Base-by-base conservation (phyloP, 192 early-diverging fungal genomes). In the Coemansia furcata region DNA sequence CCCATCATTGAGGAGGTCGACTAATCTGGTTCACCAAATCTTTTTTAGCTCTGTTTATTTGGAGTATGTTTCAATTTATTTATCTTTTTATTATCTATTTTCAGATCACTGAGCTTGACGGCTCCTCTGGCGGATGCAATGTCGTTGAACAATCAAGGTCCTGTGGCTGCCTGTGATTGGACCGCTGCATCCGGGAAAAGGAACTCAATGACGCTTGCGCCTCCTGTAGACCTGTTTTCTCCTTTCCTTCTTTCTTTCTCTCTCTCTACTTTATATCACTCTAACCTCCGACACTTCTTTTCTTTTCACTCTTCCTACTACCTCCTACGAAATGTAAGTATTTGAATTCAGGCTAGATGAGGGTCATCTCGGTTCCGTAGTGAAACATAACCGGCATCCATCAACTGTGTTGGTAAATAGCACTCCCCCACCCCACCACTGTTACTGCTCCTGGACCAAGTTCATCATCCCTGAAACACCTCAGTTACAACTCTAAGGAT, bases 1-100 rank as follows among this genome's bases (percentile, higher is more conserved):
- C 89, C 89, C 38, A 87, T 85, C 70, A 87, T 90, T 40, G 89
- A 90, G 84, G 89, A 90, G 83, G 89, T 90, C 81, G 89, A 90
- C 73, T 90, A 90, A 89, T 77, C 68, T 8, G 33, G 23, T 58
- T 42, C 19, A 9, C 62, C 33, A 19, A 32, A n/a, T 12, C 62
- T 43, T 32, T 44, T 32, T 62, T 44, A 50, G 19, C 46, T 21
- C 46, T 5, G 19, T 47, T 21, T 10, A 3, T 14, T 6, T 21
- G 46, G 46, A 21, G 46, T 47, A 46, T 46, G 46, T 47, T 47
- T 23, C n/a, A 47, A 47, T 21, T 21, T 47, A 47, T 21, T 21
- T 47, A 40, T 40, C 14, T 47, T 11, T n/a, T n/a, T n/a, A n/a
- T 4, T 44, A 4, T 15, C 40, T 43, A 12, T 12, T 14, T 47